A percentile compares a stretch with the other conserved stretches of the same genome.
Evolutionary conservation across 768 basidiomycete species (phyloP).

Genomic region (Tricholomella constricta): DNA sequence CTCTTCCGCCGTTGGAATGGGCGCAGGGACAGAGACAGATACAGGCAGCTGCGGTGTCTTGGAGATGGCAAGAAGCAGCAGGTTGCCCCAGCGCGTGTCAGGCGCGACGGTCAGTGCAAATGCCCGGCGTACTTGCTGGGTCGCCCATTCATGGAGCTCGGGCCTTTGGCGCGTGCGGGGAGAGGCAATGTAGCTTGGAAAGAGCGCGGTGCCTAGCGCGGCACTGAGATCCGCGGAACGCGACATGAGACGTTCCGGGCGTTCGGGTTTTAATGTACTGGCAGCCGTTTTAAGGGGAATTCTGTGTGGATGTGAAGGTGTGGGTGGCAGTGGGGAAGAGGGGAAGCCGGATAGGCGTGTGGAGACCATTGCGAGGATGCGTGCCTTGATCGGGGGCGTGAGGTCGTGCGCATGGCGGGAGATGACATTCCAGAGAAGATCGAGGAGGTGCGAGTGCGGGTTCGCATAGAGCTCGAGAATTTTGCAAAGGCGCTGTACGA

Average conservation of each 20-base stretch:
- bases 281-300: no score
- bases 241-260: neutral
- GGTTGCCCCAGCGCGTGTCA: conserved; percentile 43
- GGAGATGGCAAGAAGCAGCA: conserved; percentile 39
- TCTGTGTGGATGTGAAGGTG: neutral
- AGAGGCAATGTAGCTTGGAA: conserved; percentile 20
- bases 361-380: conserved; percentile 37
- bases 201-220: conserved; percentile 25
- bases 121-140: conserved; percentile 20
- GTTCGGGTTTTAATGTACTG: neutral
- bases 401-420: conserved; percentile 28
- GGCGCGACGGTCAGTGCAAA: conserved; percentile 32
- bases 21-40: neutral
- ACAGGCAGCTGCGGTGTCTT: conserved; percentile 11
- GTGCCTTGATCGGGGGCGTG: conserved; percentile 28
- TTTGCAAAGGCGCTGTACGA: conserved; percentile 37
- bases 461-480: conserved; percentile 33
- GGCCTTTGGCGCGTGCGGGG: neutral
- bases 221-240: conserved; percentile 17
- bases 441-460: conserved; percentile 37
- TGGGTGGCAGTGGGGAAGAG: neutral
- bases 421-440: conserved; percentile 44
- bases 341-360: conserved; percentile 29
- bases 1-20: neutral
- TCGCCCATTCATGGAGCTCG: conserved; percentile 28